Percentiles rank a stretch among this genome's conserved stretches.
These are phyloP conservation scores for Candida sp. DNA, from an alignment of 1,139 yeast species.

Conservation along the genomic window DNA sequence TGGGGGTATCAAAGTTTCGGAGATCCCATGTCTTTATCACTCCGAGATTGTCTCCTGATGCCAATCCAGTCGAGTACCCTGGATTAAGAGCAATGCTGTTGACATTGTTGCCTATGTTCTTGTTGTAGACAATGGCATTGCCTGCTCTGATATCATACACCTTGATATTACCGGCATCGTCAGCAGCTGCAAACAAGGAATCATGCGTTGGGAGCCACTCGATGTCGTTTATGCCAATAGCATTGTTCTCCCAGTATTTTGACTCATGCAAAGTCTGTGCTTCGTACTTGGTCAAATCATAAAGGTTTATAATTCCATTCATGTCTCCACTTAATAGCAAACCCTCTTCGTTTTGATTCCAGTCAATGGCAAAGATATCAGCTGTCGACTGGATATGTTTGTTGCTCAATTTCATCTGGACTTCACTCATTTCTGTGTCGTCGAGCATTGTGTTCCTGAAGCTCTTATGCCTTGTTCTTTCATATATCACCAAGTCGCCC, in stretches of 20 bases:
- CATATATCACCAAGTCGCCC: constrained; percentile 49
- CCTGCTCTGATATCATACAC: constrained; percentile 53
- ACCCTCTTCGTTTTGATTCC: constrained; percentile 48
- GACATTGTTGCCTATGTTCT: constrained; percentile 49
- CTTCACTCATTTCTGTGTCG: constrained; percentile 29
- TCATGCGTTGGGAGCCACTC: constrained; percentile 67
- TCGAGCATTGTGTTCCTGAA: constrained; percentile 35
- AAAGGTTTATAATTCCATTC: constrained; percentile 38
- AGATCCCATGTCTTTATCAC: constrained; percentile 70
- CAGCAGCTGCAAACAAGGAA: constrained; percentile 57
- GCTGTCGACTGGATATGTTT: constrained; percentile 10
- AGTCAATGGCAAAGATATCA: constrained; percentile 49
- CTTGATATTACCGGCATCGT: constrained; percentile 55
- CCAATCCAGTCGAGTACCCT: constrained; percentile 52
- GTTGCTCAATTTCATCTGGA: constrained; percentile 12
- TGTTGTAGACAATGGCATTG: constrained; percentile 20
- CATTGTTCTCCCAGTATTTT: constrained; percentile 10
- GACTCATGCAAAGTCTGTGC: constrained; percentile 15
- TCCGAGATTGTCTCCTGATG: constrained; percentile 76
- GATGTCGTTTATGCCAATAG: constrained; percentile 59
- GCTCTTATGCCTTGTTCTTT: constrained; percentile 56
- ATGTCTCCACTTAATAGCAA: constrained; percentile 37
- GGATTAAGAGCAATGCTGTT: constrained; percentile 73
- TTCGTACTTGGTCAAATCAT: constrained; percentile 33
- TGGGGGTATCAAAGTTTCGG: constrained; percentile 40